Conservation (phyloP, 495 filamentous ascomycete genomes). For the Rhypophila decipiens region DNA sequence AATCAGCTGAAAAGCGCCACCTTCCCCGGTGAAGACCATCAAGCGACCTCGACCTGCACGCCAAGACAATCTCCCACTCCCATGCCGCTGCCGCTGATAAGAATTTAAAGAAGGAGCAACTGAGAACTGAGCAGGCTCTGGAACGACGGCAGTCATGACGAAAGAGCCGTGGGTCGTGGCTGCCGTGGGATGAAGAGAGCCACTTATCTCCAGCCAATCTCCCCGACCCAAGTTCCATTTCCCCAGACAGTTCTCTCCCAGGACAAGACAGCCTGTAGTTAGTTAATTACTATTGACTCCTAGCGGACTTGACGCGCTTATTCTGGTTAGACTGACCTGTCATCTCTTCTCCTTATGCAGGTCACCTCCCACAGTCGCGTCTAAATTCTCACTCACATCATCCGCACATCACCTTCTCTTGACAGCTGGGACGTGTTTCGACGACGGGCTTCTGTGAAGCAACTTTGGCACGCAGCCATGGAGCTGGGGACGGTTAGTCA, state of each 20-base stretch:
- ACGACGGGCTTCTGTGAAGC: background rate
- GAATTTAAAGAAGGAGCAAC: too few species aligned
- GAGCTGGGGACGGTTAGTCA: conserved; percentile 25
- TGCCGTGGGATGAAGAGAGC: too few species aligned
- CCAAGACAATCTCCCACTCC: too few species aligned
- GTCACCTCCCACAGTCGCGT: too few species aligned
- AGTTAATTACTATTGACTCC: too few species aligned
- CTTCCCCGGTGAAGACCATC: background rate
- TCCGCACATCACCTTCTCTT: background rate
- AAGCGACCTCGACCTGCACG: background rate
- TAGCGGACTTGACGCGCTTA: too few species aligned
- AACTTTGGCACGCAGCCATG: conserved; percentile 8
- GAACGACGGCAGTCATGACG: too few species aligned
- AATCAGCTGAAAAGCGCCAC: background rate
- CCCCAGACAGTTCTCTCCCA: background rate
- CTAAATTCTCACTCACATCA: too few species aligned
- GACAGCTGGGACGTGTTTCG: background rate
- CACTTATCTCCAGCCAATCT: too few species aligned
- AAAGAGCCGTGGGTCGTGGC: too few species aligned
- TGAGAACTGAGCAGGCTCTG: too few species aligned
- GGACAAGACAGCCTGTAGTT: background rate
- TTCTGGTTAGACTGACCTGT: background rate
- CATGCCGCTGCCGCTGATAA: too few species aligned
- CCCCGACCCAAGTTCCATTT: background rate
- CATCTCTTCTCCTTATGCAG: background rate